Base-by-base conservation (phyloP, 805 yeast genomes). In the Kluyveromyces starmeri region DNA sequence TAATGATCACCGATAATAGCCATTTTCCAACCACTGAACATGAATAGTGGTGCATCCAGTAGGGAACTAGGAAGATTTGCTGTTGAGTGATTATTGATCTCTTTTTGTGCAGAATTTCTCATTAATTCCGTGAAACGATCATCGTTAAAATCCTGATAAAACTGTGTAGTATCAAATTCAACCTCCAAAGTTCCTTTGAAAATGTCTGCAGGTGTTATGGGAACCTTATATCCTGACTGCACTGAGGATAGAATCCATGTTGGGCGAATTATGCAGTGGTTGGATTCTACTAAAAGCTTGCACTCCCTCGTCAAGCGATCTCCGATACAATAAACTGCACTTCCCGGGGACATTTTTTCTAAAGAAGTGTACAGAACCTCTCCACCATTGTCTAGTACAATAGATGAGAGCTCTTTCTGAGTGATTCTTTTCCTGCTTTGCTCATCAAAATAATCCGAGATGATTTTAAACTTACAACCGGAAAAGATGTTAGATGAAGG, bases 241-340 rank as follows among this genome's bases (percentile, higher is more conserved):
- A 20, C 13, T 45, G 92, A 75, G 43, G 83, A 88, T 28, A 74
- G 62, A 5, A 84, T 51, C 95, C 95, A 89, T 20, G 59, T 52
- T 1, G 94, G 85, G 34, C 58, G 66, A 6, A 85, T 50, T 0
- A 89, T 62, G 46, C 78, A 83, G 44, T 67, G 71, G 0, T 81
- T 81, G 12, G 53, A 38, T n/a, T 60, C 53, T 8, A 51, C 44
- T n/a, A 71, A 39, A 1, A 55, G 53, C 2, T 43, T 46, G 3
- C 71, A 67, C 32, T 64, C 66, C 3, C 53, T 41, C 0, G 73
- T 68, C 9, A 46, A 36, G 37, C 50, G 62, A 20, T 60, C 66
- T 12, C 71, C 62, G 13, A 73, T 51, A 43, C 59, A 34, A 48
- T 61, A 9, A 5, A 30, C 9, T 7, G 13, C 16, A 6, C 16